phyloP scores from a whole-genome alignment of 495 filamentous ascomycete species.

The Filosporella fistucella region DNA sequence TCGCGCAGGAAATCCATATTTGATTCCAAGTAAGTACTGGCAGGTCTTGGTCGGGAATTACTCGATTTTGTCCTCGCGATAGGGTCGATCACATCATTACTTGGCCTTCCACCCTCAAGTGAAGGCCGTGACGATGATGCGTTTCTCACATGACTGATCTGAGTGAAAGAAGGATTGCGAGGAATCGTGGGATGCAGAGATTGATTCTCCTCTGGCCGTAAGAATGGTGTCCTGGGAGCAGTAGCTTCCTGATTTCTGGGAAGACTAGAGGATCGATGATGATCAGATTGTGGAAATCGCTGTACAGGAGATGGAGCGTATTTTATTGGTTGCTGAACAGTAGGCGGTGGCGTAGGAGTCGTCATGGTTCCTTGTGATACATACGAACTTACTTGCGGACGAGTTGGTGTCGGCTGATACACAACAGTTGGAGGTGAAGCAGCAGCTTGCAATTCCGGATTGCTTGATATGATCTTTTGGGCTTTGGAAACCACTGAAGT shows the following conservation, averaged over 20 bases:
- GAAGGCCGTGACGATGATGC: constrained; percentile 76
- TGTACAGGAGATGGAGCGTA: constrained; percentile 48
- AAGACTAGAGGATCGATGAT: constrained; percentile 52
- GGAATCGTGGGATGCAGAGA: constrained; percentile 5
- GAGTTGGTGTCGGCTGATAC: constrained; percentile 53
- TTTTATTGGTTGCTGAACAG: constrained; percentile 25
- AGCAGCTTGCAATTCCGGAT: constrained; percentile 47
- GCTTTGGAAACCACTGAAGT: constrained; percentile 42
- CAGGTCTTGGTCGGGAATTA: constrained; percentile 58
- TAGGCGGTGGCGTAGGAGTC: constrained; percentile 56
- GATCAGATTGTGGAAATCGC: constrained; percentile 54
- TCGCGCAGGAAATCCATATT: constrained; percentile 49
- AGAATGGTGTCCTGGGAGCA: constrained; percentile 28
- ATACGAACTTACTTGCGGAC: constrained; percentile 48
- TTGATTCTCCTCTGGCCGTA: constrained; percentile 14
- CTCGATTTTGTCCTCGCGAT: constrained; percentile 51
- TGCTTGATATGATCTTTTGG: constrained; percentile 46
- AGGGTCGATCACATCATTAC: constrained; percentile 53
- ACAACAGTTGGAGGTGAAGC: constrained; percentile 41
- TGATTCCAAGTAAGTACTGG: constrained; percentile 74
- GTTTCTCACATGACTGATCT: constrained; percentile 27
- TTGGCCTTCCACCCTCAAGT: constrained; percentile 68
- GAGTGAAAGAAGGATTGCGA: constrained; percentile 12
- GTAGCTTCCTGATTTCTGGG: constrained; percentile 31
- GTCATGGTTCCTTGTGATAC: constrained; percentile 97